phyloP scores from a whole-genome alignment of 2,329 filamentous ascomycete genomes.

The Tothia fuscella region DNA sequence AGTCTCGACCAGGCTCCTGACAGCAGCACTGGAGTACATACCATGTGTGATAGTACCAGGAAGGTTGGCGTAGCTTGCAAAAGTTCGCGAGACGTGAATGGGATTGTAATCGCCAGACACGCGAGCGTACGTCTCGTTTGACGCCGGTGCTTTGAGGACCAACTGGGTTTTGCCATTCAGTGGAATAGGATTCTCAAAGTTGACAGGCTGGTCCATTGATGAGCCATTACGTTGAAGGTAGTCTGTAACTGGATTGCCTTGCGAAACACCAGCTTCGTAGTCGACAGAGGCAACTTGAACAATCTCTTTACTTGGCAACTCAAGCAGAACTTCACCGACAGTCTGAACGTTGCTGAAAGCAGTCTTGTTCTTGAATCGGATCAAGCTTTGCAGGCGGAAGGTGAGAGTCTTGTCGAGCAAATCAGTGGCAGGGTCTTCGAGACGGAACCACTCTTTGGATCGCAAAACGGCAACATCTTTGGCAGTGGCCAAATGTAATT shows the following conservation, averaged over 20 bases:
- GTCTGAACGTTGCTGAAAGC: constrained; percentile 90
- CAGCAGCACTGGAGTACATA: constrained; percentile 97
- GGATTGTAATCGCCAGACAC: constrained; percentile 98
- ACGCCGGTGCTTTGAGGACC: constrained; percentile 78
- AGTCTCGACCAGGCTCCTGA: constrained; percentile 90
- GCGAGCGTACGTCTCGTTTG: constrained; percentile 94
- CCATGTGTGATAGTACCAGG: constrained; percentile 97
- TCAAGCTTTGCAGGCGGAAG: constrained; percentile 86
- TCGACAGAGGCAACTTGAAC: constrained; percentile 96
- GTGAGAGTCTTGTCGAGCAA: constrained; percentile 86
- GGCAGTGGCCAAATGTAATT: constrained; percentile 73
- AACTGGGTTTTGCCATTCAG: constrained; percentile 85
- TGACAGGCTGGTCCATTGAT: constrained; percentile 87
- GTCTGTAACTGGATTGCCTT: constrained; percentile 93
- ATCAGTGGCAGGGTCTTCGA: constrained; percentile 74
- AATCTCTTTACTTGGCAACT: constrained; percentile 91
- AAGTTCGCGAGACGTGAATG: constrained; percentile 94
- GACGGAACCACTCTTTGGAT: constrained; percentile 95
- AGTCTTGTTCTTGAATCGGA: constrained; percentile 89
- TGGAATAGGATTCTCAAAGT: constrained; percentile 95
- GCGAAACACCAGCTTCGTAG: constrained; percentile 81
- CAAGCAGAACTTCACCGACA: constrained; percentile 79
- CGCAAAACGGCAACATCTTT: constrained; percentile 90
- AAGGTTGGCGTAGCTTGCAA: constrained; percentile 88
- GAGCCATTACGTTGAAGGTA: constrained; percentile 87